These are phyloP conservation scores for Aspergillus unguis DNA, from an alignment of 2,329 filamentous ascomycete species.

Conservation along the genomic window DNA sequence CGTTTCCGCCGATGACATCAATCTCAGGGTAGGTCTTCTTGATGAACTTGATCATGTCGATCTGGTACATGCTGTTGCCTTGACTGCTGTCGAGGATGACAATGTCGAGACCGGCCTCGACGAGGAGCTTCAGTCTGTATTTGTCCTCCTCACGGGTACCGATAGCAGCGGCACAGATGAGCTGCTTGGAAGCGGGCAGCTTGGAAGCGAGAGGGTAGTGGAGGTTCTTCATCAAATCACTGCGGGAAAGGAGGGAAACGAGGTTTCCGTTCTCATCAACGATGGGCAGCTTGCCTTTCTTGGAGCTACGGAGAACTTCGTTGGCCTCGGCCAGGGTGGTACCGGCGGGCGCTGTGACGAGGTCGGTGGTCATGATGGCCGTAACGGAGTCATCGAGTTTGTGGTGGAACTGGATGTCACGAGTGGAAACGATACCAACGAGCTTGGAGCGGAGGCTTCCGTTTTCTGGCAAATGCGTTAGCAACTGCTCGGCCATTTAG, in stretches of 20 bases:
- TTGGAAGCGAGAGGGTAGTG: conserved; percentile 96
- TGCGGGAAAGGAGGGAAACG: conserved; percentile 87
- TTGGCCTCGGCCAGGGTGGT: conserved; percentile 87
- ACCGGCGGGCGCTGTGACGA: conserved; percentile 80
- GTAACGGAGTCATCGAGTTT: conserved; percentile 69
- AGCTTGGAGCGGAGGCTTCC: conserved; percentile 94
- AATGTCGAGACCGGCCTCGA: conserved; percentile 92
- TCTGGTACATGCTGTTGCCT: conserved; percentile 97
- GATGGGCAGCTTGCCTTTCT: conserved; percentile 97
- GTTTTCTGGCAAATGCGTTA: conserved; percentile 59
- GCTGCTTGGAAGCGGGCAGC: conserved; percentile 93
- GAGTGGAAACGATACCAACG: conserved; percentile 93
- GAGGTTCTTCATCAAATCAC: conserved; percentile 97
- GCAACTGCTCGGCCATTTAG: conserved; percentile 6
- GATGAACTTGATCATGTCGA: conserved; percentile 96
- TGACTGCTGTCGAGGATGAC: conserved; percentile 95
- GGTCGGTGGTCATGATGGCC: conserved; percentile 91
- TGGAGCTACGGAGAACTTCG: conserved; percentile 85
- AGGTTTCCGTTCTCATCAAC: conserved; percentile 80
- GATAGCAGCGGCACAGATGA: conserved; percentile 91
- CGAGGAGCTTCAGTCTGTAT: conserved; percentile 75
- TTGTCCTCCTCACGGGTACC: conserved; percentile 95
- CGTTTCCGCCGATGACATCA: conserved; percentile 97
- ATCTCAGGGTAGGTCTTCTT: conserved; percentile 81
- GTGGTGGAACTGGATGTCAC: conserved; percentile 95